These are phyloP conservation scores for Ruellia speciosa DNA, from an alignment of 305 asterid genomes.

Conservation along the genomic window DNA sequence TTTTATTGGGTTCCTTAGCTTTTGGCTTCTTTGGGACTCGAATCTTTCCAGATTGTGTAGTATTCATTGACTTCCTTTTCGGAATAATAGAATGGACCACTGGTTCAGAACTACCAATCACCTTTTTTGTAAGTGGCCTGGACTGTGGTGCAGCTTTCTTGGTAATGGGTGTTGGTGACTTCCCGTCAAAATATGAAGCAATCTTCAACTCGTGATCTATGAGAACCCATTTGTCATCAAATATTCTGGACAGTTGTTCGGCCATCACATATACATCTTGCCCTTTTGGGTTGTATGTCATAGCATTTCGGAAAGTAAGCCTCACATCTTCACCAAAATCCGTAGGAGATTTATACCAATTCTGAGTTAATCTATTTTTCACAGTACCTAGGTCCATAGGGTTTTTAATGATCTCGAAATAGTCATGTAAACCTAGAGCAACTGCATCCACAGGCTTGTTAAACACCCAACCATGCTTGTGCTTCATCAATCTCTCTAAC, in stretches of 20 bases:
- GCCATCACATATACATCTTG: constrained; percentile 80
- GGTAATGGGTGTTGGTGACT: constrained; percentile 32
- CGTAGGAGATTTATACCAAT: constrained; percentile 44
- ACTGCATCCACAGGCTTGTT: constrained; percentile 57
- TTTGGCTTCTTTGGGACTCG: constrained; percentile 53
- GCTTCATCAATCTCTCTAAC: constrained; percentile 61
- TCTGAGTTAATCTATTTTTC: constrained; percentile 42
- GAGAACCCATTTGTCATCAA: constrained; percentile 56
- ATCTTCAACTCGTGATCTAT: constrained; percentile 39
- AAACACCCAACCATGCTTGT: constrained; percentile 68
- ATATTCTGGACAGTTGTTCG: constrained; percentile 42
- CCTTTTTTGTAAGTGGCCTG: constrained; percentile 21
- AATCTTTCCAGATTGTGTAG: constrained; percentile 31
- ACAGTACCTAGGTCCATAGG: constrained; percentile 84
- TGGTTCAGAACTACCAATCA: constrained; percentile 29
- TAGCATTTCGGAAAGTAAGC: constrained; percentile 35
- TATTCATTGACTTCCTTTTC: constrained; percentile 26
- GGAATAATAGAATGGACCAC: constrained; percentile 25
- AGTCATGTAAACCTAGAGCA: constrained; percentile 62
- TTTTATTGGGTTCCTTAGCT: constrained; percentile 35
- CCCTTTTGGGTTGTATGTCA: constrained; percentile 37
- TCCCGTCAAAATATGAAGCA: constrained; percentile 32
- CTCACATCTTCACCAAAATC: constrained; percentile 71
- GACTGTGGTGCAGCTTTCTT: constrained; percentile 34
- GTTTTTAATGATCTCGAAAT: constrained; percentile 47